Conservation (phyloP, 179 eudicot genomes). For the Spergularia azorica region DNA sequence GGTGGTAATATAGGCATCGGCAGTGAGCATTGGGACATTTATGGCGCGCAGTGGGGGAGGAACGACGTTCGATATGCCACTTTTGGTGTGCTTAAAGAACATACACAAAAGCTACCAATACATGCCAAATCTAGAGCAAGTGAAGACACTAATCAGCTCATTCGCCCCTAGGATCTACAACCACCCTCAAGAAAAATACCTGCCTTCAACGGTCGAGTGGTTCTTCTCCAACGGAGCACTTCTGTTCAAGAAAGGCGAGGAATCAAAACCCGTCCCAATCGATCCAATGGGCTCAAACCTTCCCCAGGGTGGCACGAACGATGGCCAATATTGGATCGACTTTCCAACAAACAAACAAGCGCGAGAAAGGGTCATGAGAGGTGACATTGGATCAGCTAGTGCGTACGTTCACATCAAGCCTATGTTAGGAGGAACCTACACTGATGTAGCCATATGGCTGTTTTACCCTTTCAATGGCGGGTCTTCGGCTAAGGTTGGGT, state of each 20-base stretch:
- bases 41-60: conserved; percentile 38
- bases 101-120: conserved; percentile 3
- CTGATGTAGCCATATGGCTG: conserved; percentile 61
- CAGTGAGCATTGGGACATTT: conserved; percentile 61
- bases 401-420: conserved; percentile 60
- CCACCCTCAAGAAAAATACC: conserved; percentile 54
- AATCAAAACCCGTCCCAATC: conserved; percentile 43
- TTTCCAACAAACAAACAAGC: conserved; percentile 40
- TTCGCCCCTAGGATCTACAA: conserved; percentile 57
- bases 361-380: conserved; percentile 40
- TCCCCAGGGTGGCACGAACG: conserved; percentile 63
- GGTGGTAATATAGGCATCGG: conserved; percentile 30
- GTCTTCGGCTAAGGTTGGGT: conserved; percentile 48
- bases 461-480: conserved; percentile 76
- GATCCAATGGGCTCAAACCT: conserved; percentile 60
- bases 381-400: conserved; percentile 41
- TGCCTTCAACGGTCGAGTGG: conserved; percentile 69
- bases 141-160: conserved; percentile 40
- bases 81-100: conserved; percentile 36
- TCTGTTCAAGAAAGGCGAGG: conserved; percentile 49
- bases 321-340: conserved; percentile 69
- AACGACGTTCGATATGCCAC: conserved; percentile 25
- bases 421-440: conserved; percentile 58
- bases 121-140: conserved; percentile 40
- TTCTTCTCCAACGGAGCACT: conserved; percentile 58